Conservation (phyloP, 2,329 filamentous ascomycete genomes). For the Pseudogymnoascus sp. region DNA sequence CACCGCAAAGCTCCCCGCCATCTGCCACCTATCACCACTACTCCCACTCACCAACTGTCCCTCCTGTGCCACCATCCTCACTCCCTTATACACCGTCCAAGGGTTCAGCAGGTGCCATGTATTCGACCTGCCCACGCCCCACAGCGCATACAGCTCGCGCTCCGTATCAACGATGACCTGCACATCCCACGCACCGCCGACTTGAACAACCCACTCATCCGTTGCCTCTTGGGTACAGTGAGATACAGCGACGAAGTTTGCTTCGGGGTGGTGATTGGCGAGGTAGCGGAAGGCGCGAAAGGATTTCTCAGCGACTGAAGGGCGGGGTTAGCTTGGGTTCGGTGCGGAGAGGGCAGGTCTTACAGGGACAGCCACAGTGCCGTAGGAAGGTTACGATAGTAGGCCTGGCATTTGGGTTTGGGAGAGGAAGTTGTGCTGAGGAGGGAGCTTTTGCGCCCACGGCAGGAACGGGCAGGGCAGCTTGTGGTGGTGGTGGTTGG, state of each 20-base stretch:
- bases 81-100: conserved; percentile 47
- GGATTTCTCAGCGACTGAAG: conserved; percentile 58
- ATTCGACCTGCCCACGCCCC: conserved; percentile 55
- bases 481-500: conserved; percentile 27
- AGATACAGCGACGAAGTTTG: conserved; percentile 55
- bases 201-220: conserved; percentile 30
- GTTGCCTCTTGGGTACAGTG: conserved; percentile 52
- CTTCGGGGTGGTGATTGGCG: conserved; percentile 40
- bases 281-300: conserved; percentile 48
- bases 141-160: conserved; percentile 53
- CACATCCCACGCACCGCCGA: conserved; percentile 35
- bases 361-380: conserved; percentile 70
- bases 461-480: conserved; percentile 31
- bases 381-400: conserved; percentile 60
- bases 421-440: conserved; percentile 44
- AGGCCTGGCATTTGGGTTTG: conserved; percentile 42
- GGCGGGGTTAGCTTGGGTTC: not conserved
- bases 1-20: conserved; percentile 55
- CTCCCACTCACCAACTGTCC: conserved; percentile 55
- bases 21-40: conserved; percentile 64
- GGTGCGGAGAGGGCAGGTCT: not conserved
- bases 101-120: conserved; percentile 58
- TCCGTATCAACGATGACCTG: conserved; percentile 53
- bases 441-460: conserved; percentile 50
- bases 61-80: conserved; percentile 50